Evolutionary conservation across 108 stramenopile species (phyloP).

Genomic region (Discostella pseudostelligera): DNA sequence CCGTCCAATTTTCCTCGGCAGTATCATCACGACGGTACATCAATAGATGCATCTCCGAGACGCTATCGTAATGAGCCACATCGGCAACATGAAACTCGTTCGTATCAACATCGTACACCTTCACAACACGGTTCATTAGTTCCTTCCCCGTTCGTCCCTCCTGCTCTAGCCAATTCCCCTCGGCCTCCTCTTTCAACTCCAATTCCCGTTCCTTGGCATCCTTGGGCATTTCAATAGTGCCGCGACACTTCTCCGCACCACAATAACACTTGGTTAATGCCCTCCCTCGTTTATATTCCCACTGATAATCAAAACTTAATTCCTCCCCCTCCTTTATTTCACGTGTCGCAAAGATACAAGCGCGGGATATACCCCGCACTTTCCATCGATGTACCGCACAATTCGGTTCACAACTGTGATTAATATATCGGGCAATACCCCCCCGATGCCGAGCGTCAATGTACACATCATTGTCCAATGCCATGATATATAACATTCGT

Average conservation of each 20-base stretch:
- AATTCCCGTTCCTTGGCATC: conserved; percentile 51
- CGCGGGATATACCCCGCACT: conserved; percentile 77
- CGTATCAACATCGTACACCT: conserved; percentile 65
- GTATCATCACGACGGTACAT: conserved; percentile 60
- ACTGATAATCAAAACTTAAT: conserved; percentile 97
- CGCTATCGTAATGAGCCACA: conserved; percentile 69
- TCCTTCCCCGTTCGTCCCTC: conserved; percentile 50
- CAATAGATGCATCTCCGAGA: conserved; percentile 61
- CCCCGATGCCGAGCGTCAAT: conserved; percentile 94
- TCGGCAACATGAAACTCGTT: conserved; percentile 76
- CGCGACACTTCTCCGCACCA: conserved; percentile 84
- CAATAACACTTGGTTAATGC: conserved; percentile 95
- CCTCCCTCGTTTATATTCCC: conserved; percentile 87
- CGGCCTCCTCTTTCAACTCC: conserved; percentile 56
- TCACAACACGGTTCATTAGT: conserved; percentile 76
- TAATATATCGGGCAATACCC: conserved; percentile 94
- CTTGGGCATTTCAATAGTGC: conserved; percentile 85
- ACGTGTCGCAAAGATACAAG: conserved; percentile 82
- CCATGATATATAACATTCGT: conserved; percentile 94
- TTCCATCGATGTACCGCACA: conserved; percentile 92
- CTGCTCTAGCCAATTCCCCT: conserved; percentile 55
- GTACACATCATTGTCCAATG: conserved; percentile 83
- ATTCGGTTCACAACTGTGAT: conserved; percentile 97
- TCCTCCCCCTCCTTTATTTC: conserved; percentile 89
- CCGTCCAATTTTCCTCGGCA: conserved; percentile 74